Conservation (phyloP, 257 asterid genomes). For the Fraxinus quadrangulata region DNA sequence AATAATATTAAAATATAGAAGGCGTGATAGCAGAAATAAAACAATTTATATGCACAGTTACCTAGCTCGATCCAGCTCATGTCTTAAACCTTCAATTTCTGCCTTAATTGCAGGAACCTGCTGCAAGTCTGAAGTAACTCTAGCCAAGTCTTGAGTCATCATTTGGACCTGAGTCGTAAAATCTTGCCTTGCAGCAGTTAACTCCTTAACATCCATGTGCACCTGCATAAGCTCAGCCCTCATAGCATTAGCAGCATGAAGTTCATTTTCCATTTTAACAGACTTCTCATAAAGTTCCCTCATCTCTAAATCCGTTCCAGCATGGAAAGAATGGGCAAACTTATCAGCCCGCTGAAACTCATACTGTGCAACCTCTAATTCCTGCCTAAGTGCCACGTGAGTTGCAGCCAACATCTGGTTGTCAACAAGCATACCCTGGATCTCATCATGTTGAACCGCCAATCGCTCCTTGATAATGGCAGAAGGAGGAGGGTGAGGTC, state of each 20-base stretch:
- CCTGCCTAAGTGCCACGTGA: conserved; percentile 91
- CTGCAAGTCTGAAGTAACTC: conserved; percentile 74
- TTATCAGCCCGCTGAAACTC: conserved; percentile 84
- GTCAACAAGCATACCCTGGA: conserved; percentile 74
- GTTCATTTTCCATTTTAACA: conserved; percentile 72
- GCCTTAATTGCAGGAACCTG: conserved; percentile 78
- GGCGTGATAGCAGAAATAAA: conserved; percentile 5
- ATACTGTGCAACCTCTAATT: conserved; percentile 69
- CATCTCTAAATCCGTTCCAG: conserved; percentile 69
- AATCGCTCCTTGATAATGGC: conserved; percentile 69
- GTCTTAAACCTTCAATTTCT: conserved; percentile 68
- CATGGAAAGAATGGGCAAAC: conserved; percentile 64
- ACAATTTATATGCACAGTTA: conserved; percentile 21
- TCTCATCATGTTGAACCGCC: conserved; percentile 83
- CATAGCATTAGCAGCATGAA: conserved; percentile 67
- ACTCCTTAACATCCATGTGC: conserved; percentile 71
- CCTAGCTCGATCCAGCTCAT: conserved; percentile 83
- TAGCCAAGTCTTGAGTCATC: conserved; percentile 84
- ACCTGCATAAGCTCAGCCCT: conserved; percentile 86
- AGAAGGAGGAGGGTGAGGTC: conserved; percentile 75
- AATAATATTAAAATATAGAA: conserved; percentile 13
- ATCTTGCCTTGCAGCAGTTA: conserved; percentile 75
- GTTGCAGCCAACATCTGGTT: conserved; percentile 96
- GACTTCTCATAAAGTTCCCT: conserved; percentile 80
- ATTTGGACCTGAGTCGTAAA: conserved; percentile 71